phyloP scores from a whole-genome alignment of 805 yeast species.

The Candida takata region DNA sequence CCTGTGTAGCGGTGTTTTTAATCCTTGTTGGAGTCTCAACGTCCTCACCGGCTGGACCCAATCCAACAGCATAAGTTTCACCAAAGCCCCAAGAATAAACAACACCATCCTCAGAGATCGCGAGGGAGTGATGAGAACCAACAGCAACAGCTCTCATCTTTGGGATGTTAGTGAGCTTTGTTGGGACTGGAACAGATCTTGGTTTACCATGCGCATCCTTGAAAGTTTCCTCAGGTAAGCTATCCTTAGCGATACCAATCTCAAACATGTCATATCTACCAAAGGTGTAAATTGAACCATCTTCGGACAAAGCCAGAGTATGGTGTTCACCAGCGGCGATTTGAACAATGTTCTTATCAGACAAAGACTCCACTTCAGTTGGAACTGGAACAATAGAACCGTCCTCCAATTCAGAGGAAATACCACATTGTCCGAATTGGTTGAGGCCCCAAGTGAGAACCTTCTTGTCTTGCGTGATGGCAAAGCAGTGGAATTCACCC shows the following conservation, averaged over 20 bases:
- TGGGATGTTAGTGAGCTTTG: slow-evolving; percentile 54
- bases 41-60: slow-evolving; percentile 84
- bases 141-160: slow-evolving; percentile 55
- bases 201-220: slow-evolving; percentile 74
- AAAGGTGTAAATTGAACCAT: slow-evolving; percentile 74
- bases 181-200: slow-evolving; percentile 82
- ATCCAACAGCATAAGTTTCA: slow-evolving; percentile 93
- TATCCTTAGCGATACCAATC: slow-evolving; percentile 64
- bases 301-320: slow-evolving; percentile 62
- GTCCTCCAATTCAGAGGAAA: slow-evolving; percentile 69
- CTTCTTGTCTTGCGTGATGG: slow-evolving; percentile 63
- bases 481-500: slow-evolving; percentile 96
- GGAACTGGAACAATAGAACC: slow-evolving; percentile 79
- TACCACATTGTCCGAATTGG: slow-evolving; percentile 95
- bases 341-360: slow-evolving; percentile 45
- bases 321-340: slow-evolving; percentile 96
- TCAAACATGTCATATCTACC: slow-evolving; percentile 95
- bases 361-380: slow-evolving; percentile 59
- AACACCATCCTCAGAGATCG: slow-evolving; percentile 76
- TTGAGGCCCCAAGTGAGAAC: slow-evolving; percentile 93
- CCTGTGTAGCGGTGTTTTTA: slow-evolving; percentile 87
- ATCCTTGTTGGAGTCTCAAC: slow-evolving; percentile 84
- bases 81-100: slow-evolving; percentile 97
- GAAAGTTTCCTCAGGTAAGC: slow-evolving; percentile 67
- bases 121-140: slow-evolving; percentile 92